Evolutionary conservation across 2,329 filamentous ascomycete species (phyloP), one percentile per base, ranked within the genome.

Genomic region (Colletotrichum brevisporum): DNA sequence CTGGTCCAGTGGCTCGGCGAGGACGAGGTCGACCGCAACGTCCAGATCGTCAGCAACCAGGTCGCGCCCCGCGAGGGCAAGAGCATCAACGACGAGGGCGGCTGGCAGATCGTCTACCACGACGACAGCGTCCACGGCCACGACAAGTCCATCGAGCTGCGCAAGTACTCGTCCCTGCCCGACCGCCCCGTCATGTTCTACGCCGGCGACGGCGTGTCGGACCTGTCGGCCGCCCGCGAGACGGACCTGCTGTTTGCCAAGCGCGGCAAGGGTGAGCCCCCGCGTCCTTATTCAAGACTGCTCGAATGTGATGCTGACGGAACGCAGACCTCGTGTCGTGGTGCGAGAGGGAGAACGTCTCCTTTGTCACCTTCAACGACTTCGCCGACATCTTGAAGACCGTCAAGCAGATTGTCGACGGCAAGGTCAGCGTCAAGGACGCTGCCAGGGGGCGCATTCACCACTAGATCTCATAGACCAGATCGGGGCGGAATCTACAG

Each of bases 191-290:
- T 90, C 47, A 89, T 98, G 83, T 94, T 98, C 80, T 99, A 99
- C 76, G 95, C 96, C 39, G 96, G 96, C 67, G 95, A 98, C 75
- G 95, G 95, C 56, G 94, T 98, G 5, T 97, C 93, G 3, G 95
- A 98, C 78, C 85, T 98, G 60, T 97, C 93, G 27, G 96, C 95
- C 9, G 95, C 96, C 3, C 90, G 92, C 74, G 95, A 98, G 85
- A 97, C 95, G 2, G 94, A 98, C 79, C 83, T 98, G 62, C 85
- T 98, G 43, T 98, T 98, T 77, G 95, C 95, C 61, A 98, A 98
- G 86, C 91, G 92, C 72, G 95, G 94, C 24, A 91, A 94, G 79
- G 93, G 92, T 94, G 83, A 75, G 86, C 76, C 2, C 16, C 24
- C 13, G 21, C 21, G 21, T 21, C 21, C n/a, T 6, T 2, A 26